Evolutionary conservation across 176 grass and related monocot genomes (phyloP).

Genomic region (Oryza officinalis): DNA sequence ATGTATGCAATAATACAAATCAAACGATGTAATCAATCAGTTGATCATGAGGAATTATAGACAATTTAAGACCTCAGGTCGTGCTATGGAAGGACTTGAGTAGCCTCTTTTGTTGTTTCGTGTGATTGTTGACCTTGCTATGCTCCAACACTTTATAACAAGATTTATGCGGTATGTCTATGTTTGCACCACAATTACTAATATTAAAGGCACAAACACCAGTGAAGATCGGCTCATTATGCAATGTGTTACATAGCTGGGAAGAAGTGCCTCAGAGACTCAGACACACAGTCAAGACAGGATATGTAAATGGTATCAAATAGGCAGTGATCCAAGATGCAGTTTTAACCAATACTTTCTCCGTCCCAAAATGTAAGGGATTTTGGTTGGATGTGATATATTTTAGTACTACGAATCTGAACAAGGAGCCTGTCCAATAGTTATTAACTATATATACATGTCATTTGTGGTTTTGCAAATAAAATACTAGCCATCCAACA

Average conservation of each 20-base stretch:
- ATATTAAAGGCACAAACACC: background rate
- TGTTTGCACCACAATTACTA: background rate
- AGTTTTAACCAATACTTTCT: too few species aligned
- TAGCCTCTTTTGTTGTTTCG: background rate
- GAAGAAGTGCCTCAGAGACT: background rate
- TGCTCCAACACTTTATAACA: background rate
- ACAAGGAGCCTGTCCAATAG: too few species aligned
- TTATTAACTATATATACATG: background rate
- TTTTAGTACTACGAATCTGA: too few species aligned
- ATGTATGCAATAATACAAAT: slow-evolving; percentile 1
- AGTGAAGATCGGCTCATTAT: background rate
- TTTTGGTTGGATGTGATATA: too few species aligned
- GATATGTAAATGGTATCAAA: too few species aligned
- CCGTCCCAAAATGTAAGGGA: too few species aligned
- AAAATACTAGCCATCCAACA: background rate
- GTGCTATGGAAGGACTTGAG: background rate
- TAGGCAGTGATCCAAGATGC: too few species aligned
- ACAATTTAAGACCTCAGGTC: background rate
- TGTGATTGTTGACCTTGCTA: background rate
- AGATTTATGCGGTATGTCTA: background rate
- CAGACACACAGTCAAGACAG: too few species aligned
- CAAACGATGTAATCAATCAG: background rate
- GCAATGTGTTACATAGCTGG: background rate
- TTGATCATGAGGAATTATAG: background rate
- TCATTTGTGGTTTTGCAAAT: slow-evolving; percentile 16